These are phyloP conservation scores for Saccharomycopsis sp. DNA, from an alignment of 805 yeast species.

Conservation along the genomic window DNA sequence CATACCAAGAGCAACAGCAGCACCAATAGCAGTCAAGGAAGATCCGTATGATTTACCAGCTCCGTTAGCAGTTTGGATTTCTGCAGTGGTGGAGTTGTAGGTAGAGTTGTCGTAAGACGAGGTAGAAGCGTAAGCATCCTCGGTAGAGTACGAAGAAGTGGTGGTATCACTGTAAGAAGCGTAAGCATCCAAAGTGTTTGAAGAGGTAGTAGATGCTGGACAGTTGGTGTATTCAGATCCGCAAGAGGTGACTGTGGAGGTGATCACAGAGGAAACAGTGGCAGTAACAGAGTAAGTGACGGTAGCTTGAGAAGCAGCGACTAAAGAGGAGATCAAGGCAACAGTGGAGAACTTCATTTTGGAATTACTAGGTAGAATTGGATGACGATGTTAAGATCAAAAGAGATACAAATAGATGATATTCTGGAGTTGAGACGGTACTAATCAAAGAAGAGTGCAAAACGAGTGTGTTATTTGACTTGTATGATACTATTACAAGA, in stretches of 20 bases:
- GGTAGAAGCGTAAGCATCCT: conserved; percentile 19
- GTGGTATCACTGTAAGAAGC: conserved; percentile 7
- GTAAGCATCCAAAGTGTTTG: conserved; percentile 2
- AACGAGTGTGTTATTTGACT: not conserved
- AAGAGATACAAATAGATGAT: conserved; percentile 9
- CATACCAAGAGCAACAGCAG: conserved; percentile 18
- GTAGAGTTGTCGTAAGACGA: conserved; percentile 6
- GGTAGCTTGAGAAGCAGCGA: conserved; percentile 26
- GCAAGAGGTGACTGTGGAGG: conserved; percentile 25
- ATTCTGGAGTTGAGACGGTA: not conserved
- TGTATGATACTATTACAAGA: not conserved
- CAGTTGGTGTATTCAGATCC: conserved; percentile 24
- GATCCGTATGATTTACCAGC: conserved; percentile 11
- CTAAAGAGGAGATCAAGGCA: conserved; percentile 28
- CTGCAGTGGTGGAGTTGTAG: conserved; percentile 2
- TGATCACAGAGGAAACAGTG: conserved; percentile 19
- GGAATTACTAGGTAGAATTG: conserved; percentile 14
- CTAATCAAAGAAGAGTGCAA: not conserved
- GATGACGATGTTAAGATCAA: conserved; percentile 1
- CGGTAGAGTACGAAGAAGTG: conserved; percentile 11
- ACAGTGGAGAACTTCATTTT: conserved; percentile 38
- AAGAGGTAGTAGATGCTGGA: conserved; percentile 15
- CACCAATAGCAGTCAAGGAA: conserved; percentile 8
- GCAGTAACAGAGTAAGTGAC: conserved; percentile 27
- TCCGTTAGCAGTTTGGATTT: conserved; percentile 9